Base-by-base conservation (phyloP, 2,329 filamentous ascomycete genomes). In the Rutstroemia sp. region DNA sequence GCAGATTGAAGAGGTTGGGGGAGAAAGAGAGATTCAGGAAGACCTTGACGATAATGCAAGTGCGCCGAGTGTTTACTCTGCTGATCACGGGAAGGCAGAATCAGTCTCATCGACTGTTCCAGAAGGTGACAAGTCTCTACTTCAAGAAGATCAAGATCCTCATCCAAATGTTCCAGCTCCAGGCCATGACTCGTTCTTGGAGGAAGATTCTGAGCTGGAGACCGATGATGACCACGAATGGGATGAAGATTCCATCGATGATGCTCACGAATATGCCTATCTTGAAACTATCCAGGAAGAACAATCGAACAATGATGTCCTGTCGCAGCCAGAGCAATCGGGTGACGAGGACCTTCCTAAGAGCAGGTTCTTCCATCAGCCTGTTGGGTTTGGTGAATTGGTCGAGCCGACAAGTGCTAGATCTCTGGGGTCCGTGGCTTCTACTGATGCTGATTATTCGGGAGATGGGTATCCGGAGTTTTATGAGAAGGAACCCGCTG, bases 221-320 rank as follows among this genome's bases (percentile, higher is more conserved):
- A 21, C 9, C 6, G 25, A 19, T 23, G 49, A 44, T 7, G 52
- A 37, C 3, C 8, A 18, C 8, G 41, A 4, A 44, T 44, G 41
- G 41, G 41, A 44, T 12, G 27, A 52, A 45, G 18, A 30, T 27
- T 10, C 14, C 9, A 9, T 9, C 9, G 14, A 50, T 34, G 14
- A 44, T 18, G 5, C 46, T 30, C 4, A 5, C 9, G 18, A 50
- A 21, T 14, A 44, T 30, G 4, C 52, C 23, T 55, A 37, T 21
- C 52, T 55, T 30, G 52, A 55, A 19, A 55, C 52, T 9, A 55
- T 55, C 12, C 46, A n/a, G 6, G 52, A 55, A 50, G 52, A 55
- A 41, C 39, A 18, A 14, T 25, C 49, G 30, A 45, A 39, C 8
- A 19, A 19, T 44, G 10, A 19, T 18, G 37, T 21, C 7, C 30